Evolutionary conservation across 2,329 filamentous ascomycete species (phyloP), one percentile per base, ranked within the genome.

Genomic region (Chaetomiaceae sp.): DNA sequence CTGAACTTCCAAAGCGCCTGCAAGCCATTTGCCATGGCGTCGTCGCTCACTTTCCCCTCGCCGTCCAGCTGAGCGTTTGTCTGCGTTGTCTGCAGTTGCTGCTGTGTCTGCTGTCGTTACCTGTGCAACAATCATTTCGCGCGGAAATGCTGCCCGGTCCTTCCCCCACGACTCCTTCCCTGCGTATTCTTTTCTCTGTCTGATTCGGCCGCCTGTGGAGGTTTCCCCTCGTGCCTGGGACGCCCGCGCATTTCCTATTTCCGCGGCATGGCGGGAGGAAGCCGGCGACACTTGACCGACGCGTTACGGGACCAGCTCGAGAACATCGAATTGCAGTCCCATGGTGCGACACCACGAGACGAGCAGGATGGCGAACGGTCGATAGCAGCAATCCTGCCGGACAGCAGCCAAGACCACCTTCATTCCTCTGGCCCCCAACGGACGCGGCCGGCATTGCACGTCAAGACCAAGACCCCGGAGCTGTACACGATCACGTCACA

Each of bases 401-500:
- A 20, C 24, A 26, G n/a, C n/a, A n/a, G n/a, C n/a, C n/a, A n/a
- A n/a, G n/a, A n/a, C n/a, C n/a, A n/a, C n/a, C n/a, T n/a, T n/a
- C n/a, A n/a, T n/a, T n/a, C n/a, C 2, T 26, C 41, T 22, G 38
- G 39, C 29, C 29, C 40, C 2, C 53, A 46, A 24, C 52, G 47
- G 30, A 44, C 30, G 6, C 51, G 40, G 15, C 47, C 55, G 6
- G 44, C 53, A 1, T 38, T 58, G 26, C 55, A 46, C 8, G 32
- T 50, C 11, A 50, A 54, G 42, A 56, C 50, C 11, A 50, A 54
- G 42, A 56, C 58, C 4, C 42, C 39, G 5, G 43, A 57, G 3
- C 56, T 65, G 6, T 63, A 64, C 44, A 63, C 62, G 7, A 63
- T 64, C 47, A 47, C 59, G 32, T 64, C 62, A 9, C 56, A 60